Evolutionary conservation across 768 basidiomycete genomes (phyloP).

Genomic region (Calocera cornea): DNA sequence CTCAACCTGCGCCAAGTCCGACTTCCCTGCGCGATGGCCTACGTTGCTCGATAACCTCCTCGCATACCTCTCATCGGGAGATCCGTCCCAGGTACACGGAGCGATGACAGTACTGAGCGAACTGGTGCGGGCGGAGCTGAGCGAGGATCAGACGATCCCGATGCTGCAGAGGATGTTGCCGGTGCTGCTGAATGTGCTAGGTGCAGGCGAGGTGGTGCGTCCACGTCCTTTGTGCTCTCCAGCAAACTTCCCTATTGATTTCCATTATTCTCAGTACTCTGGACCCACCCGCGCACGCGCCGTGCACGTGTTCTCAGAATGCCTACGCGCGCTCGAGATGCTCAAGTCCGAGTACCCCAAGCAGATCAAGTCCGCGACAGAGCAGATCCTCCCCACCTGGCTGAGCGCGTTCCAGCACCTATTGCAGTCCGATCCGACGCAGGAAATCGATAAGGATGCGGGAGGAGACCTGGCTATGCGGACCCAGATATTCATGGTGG

Average conservation of each 20-base stretch:
- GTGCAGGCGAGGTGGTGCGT: slow-evolving; percentile 48
- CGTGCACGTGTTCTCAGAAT: slow-evolving; percentile 80
- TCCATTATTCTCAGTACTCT: slow-evolving; percentile 39
- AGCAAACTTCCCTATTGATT: background rate
- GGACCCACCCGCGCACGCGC: slow-evolving; percentile 73
- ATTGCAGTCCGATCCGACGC: slow-evolving; percentile 45
- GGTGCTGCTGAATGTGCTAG: slow-evolving; percentile 66
- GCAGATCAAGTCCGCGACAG: slow-evolving; percentile 69
- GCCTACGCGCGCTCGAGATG: slow-evolving; percentile 80
- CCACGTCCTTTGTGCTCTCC: background rate
- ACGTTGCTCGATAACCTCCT: slow-evolving; percentile 69
- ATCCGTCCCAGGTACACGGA: slow-evolving; percentile 72
- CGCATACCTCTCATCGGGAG: slow-evolving; percentile 55
- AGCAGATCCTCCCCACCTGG: slow-evolving; percentile 76
- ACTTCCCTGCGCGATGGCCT: slow-evolving; percentile 96
- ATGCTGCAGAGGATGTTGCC: slow-evolving; percentile 82
- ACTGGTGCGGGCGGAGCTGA: slow-evolving; percentile 82
- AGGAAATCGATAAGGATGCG: slow-evolving; percentile 42
- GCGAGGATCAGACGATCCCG: slow-evolving; percentile 88
- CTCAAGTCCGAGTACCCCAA: slow-evolving; percentile 87
- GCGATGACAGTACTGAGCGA: slow-evolving; percentile 94
- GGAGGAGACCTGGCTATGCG: slow-evolving; percentile 78
- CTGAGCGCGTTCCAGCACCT: slow-evolving; percentile 77
- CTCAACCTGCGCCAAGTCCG: slow-evolving; percentile 76
- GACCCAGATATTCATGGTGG: slow-evolving; percentile 74